A percentile compares a stretch with the other conserved stretches of the same genome.
Conservation (phyloP, 1,284 basidiomycete genomes). For the Thecaphora thlaspeos region DNA sequence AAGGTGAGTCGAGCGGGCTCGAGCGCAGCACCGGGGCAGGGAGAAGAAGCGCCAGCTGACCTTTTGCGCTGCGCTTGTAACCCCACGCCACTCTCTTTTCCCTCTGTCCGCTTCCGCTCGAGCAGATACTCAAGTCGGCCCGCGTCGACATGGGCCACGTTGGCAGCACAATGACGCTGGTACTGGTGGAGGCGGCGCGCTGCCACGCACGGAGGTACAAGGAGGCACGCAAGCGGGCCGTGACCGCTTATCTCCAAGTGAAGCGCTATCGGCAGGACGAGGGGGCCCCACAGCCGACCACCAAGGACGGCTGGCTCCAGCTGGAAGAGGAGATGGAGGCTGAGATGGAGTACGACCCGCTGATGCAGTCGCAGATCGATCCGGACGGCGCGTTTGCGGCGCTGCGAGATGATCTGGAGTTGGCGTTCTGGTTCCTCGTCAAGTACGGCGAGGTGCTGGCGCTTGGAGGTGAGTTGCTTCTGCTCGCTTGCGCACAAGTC, state of each 20-base stretch:
- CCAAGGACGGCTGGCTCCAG: conserved; percentile 12
- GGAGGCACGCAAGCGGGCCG: conserved; percentile 6
- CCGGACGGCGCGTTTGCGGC: conserved; percentile 16
- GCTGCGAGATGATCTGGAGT: conserved; percentile 28
- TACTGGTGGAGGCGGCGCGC: conserved; percentile 28
- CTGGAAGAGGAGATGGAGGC: conserved; percentile 32
- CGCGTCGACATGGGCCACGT: conserved; percentile 27
- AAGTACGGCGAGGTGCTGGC: conserved; percentile 39
- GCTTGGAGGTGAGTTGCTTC: conserved; percentile 8
- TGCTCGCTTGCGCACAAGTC: background rate
- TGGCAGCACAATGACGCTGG: conserved; percentile 27
- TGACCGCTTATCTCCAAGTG: background rate
- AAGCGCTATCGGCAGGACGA: background rate
- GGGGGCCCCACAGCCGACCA: too few relatives aligned
- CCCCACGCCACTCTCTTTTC: background rate
- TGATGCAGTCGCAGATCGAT: conserved; percentile 22
- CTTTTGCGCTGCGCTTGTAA: conserved; percentile 11
- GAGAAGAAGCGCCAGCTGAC: too few relatives aligned
- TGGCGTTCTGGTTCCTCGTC: conserved; percentile 37
- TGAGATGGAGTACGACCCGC: conserved; percentile 17
- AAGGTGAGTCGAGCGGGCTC: conserved; percentile 5
- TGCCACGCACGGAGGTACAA: conserved; percentile 27
- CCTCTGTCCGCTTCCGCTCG: background rate
- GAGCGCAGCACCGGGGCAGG: too few relatives aligned
- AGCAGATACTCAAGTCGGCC: conserved; percentile 1